Base-by-base conservation (phyloP, 306 rosid species). In the Quercus bicolor region DNA sequence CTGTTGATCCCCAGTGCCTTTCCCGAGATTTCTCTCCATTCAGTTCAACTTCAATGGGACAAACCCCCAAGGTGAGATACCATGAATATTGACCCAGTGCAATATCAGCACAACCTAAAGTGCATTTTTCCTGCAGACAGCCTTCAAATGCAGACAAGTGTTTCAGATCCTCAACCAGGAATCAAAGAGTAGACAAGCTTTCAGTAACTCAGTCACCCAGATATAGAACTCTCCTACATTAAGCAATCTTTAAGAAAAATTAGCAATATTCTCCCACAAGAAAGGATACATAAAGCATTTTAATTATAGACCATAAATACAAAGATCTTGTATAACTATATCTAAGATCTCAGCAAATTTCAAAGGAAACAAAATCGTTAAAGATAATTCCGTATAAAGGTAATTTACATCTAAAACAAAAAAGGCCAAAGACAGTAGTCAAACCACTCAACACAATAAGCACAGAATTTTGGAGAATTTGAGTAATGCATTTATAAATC, bases 1-100 rank as follows among this genome's bases (percentile, higher is more conserved):
- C 5, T 75, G 82, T 56, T 89, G 92, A 74, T 85, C 83, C 68
- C 75, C 82, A 33, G 72, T 60, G 59, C 77, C 73, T 40, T 70
- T 66, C 23, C 78, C 77, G 53, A 61, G n/a, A 79, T 79, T 75
- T 65, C 68, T 71, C 71, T 83, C 83, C 83, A 75, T 79, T 15
- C 14, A 4, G 55, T 54, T 73, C 56, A 78, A 75, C 54, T 55
- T 75, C 69, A 75, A 23, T 48, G 24, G 78, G 72, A 79, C 10
- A 75, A 79, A 62, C 75, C 75, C n/a, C 80, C 77, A 40, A 70
- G 37, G 62, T 33, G 70, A 53, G 37, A 70, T 21, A 45, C 77
- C 75, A 74, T 61, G 61, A 73, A 28, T 21, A 40, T 64, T 60
- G 10, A 12, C 57, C 85, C 20, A 10, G 52, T 21, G 48, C 78